Percentiles rank a stretch among this genome's conserved stretches.
Conservation (phyloP, 257 asterid species). For the Jacaranda copaia region DNA sequence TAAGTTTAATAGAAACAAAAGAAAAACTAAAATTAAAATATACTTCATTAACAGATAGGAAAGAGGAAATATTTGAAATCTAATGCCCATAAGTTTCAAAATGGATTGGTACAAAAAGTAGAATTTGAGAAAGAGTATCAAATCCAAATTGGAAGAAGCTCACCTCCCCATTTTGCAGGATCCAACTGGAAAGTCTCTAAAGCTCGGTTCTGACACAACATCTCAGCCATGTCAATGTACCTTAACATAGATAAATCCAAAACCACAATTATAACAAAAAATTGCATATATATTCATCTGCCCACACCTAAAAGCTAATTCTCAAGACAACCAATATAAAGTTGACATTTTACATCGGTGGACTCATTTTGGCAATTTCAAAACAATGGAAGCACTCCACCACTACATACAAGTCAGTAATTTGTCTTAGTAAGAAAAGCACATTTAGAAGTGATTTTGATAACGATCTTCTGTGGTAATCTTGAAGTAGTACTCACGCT, state of each 20-base stretch:
- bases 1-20: neutral
- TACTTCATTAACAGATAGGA: neutral
- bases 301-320: conserved; percentile 21
- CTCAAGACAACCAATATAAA: neutral
- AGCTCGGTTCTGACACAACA: conserved; percentile 94
- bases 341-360: neutral
- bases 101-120: too few relatives aligned
- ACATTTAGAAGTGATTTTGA: neutral
- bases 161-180: conserved; percentile 98
- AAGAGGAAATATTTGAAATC: neutral
- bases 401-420: neutral
- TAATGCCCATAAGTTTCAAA: neutral
- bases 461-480: neutral
- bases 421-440: neutral
- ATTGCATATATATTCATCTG: neutral
- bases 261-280: neutral
- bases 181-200: conserved; percentile 82
- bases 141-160: conserved; percentile 22
- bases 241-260: conserved; percentile 45
- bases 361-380: conserved; percentile 12
- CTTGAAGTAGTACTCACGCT: neutral
- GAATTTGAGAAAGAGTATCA: neutral
- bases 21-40: conserved; percentile 9
- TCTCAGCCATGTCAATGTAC: conserved; percentile 99
- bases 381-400: neutral